Base-by-base conservation (phyloP, 331 rosid genomes). In the Pyrus hybrid region DNA sequence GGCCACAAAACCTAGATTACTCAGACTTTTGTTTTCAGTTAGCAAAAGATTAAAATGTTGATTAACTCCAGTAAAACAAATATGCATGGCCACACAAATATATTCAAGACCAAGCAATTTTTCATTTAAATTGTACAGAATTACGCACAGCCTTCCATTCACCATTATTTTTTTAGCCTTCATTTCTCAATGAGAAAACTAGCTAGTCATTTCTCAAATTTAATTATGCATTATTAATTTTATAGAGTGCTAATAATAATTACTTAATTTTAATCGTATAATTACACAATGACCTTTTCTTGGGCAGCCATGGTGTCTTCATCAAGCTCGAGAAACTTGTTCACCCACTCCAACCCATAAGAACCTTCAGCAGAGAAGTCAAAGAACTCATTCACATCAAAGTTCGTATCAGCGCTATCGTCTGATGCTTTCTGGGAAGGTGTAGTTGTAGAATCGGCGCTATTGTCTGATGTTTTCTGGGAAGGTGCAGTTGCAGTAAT, bases 321-420 rank as follows among this genome's bases (percentile, higher is more conserved):
- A 33, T 91, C 88, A 16, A 81, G 77, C 49, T 88, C 87, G 18
- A 88, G 79, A 77, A 81, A 87, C 70, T 82, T 84, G 83, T 76
- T 87, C 37, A 85, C 62, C 96, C 92, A 91, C 32, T 91, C 89
- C 32, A 79, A 51, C 10, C 77, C 89, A 25, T 21, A 76, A 1
- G 86, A 26, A 23, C 75, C 90, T 62, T 83, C 90, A 1, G 80
- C 16, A 2, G 89, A 60, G 70, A 87, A 84, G 72, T 87, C 79
- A 45, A 91, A 84, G 79, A 91, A 85, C 61, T 89, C 89, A 32
- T 85, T 70, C 26, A 84, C 84, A 61, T 87, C 84, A n/a, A 91
- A 89, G 74, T 56, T 77, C 21, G 41, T 29, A 7, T 66, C 73
- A 26, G 41, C 23, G 3, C 26, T 9, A 10, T 51, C 57, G 57